phyloP scores from a whole-genome alignment of 768 basidiomycete species.

The Suillus sp. region DNA sequence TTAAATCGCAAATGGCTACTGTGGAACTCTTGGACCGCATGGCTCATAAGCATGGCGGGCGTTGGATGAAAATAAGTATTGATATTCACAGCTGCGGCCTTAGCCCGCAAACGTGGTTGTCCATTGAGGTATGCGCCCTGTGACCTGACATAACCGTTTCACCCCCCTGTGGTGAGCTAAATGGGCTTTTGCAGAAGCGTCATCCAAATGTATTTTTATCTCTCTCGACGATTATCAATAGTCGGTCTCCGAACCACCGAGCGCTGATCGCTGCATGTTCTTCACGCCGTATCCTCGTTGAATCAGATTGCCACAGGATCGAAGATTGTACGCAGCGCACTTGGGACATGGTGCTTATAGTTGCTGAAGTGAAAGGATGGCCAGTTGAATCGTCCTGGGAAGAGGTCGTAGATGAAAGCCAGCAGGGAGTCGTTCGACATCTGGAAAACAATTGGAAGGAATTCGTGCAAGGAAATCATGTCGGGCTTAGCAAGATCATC shows the following conservation, averaged over 20 bases:
- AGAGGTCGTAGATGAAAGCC: constrained; percentile 32
- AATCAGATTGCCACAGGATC: constrained; percentile 84
- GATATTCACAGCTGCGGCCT: constrained; percentile 92
- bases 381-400: constrained; percentile 63
- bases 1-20: constrained; percentile 73
- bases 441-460: constrained; percentile 72
- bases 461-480: constrained; percentile 56
- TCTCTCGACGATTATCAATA: constrained; percentile 83
- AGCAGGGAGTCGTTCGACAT: constrained; percentile 67
- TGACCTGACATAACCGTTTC: background rate
- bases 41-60: constrained; percentile 54
- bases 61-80: constrained; percentile 70
- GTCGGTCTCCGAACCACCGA: constrained; percentile 63
- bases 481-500: constrained; percentile 12
- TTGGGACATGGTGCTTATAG: constrained; percentile 73
- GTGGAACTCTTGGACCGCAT: constrained; percentile 64
- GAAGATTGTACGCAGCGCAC: constrained; percentile 57
- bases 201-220: constrained; percentile 85
- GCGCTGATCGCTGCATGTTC: constrained; percentile 66
- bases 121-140: constrained; percentile 64
- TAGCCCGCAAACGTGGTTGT: constrained; percentile 72
- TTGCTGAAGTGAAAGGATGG: constrained; percentile 83
- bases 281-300: constrained; percentile 72
- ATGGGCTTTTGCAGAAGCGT: constrained; percentile 47
- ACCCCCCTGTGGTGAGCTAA: background rate